Evolutionary conservation across 768 basidiomycete species (phyloP).

Genomic region (Exsudoporus frostii): DNA sequence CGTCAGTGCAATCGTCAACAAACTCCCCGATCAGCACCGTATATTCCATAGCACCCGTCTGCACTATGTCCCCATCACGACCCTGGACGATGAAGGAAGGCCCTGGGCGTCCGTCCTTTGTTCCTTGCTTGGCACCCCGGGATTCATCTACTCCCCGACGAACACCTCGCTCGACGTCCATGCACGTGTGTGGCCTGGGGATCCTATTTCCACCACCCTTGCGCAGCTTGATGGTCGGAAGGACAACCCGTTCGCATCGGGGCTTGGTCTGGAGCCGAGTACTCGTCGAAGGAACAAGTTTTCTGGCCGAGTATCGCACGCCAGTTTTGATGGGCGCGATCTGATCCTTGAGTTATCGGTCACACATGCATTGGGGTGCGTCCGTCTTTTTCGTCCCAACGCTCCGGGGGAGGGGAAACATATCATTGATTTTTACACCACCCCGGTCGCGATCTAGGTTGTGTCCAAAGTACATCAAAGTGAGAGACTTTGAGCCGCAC

Average conservation of each 20-base stretch:
- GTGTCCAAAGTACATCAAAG: constrained; percentile 64
- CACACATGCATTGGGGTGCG: constrained; percentile 58
- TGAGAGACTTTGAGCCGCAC: constrained; percentile 44
- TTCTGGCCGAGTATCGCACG: constrained; percentile 43
- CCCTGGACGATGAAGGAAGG: constrained; percentile 29
- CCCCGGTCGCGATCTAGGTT: constrained; percentile 36
- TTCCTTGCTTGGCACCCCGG: constrained; percentile 22
- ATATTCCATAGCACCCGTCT: constrained; percentile 30
- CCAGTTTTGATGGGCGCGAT: constrained; percentile 27
- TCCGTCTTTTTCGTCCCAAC: constrained; percentile 12
- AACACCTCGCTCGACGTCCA: constrained; percentile 20
- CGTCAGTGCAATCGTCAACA: constrained; percentile 21
- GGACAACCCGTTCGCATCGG: constrained; percentile 42
- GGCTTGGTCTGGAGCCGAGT: constrained; percentile 56
- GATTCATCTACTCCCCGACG: constrained; percentile 29
- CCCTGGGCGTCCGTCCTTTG: constrained; percentile 35
- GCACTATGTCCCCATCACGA: constrained; percentile 32
- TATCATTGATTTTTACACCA: neutral
- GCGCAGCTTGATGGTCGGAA: constrained; percentile 6
- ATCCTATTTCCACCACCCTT: constrained; percentile 46
- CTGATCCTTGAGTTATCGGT: constrained; percentile 43
- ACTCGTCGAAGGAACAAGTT: constrained; percentile 63
- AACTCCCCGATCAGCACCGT: constrained; percentile 32
- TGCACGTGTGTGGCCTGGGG: constrained; percentile 40
- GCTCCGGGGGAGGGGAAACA: neutral